Evolutionary conservation across 2,329 filamentous ascomycete species (phyloP).

Genomic region (Amphichorda felina): DNA sequence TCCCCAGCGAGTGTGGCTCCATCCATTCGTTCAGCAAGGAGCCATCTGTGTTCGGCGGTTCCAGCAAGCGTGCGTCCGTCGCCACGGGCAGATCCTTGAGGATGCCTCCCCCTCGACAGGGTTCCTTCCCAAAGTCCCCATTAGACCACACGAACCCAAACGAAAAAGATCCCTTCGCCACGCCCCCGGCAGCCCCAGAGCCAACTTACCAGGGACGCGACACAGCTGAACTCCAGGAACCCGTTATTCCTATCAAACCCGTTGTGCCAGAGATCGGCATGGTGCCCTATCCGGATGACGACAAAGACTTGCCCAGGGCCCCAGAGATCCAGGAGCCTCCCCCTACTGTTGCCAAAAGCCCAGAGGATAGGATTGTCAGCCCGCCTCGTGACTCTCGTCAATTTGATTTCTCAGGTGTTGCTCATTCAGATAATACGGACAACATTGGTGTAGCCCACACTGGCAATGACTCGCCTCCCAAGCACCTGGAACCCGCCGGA

Average conservation of each 20-base stretch:
- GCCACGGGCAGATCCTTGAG: conserved; percentile 11
- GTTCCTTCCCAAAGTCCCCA: conserved; percentile 30
- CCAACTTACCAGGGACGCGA: conserved; percentile 11
- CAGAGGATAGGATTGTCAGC: conserved; percentile 11
- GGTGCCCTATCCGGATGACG: conserved; percentile 11
- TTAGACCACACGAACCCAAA: conserved; percentile 5
- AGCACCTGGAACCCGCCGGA: conserved; percentile 14
- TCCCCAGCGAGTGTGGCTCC: conserved; percentile 42
- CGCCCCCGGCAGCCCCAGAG: conserved; percentile 18
- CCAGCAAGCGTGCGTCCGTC: conserved; percentile 20
- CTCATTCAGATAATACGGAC: conserved; percentile 4
- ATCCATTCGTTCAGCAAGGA: conserved; percentile 37
- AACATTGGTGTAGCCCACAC: conserved; percentile 9
- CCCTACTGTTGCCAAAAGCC: conserved; percentile 14
- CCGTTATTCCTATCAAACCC: conserved; percentile 17
- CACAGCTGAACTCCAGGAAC: conserved; percentile 10
- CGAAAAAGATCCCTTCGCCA: conserved; percentile 23
- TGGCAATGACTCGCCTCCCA: conserved; percentile 12
- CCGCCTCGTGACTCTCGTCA: conserved; percentile 8
- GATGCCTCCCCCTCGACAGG: conserved; percentile 19
- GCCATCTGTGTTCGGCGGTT: conserved; percentile 16
- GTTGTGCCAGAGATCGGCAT: conserved; percentile 26
- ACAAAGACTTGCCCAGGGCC: conserved; percentile 14
- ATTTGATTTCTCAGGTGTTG: conserved; percentile 3
- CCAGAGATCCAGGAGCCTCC: conserved; percentile 16